These are phyloP conservation scores for Botrytis squamosa DNA, from an alignment of 2,329 filamentous ascomycete species.

Conservation along the genomic window DNA sequence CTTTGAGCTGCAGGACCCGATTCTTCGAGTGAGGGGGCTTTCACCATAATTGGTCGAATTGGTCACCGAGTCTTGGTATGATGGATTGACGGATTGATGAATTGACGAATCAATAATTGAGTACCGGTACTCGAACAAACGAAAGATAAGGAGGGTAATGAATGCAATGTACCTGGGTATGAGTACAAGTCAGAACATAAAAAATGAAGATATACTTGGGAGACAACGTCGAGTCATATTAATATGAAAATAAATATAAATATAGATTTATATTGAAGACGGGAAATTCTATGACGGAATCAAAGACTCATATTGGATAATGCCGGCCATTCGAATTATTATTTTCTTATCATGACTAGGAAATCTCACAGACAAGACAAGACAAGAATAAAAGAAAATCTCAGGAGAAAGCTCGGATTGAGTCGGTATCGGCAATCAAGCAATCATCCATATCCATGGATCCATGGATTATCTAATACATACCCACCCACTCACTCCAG, in stretches of 20 bases:
- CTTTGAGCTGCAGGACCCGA: background rate
- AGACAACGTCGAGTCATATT: background rate
- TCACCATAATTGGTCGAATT: background rate
- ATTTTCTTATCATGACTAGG: background rate
- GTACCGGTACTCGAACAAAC: background rate
- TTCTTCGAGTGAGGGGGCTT: background rate
- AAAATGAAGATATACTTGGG: background rate
- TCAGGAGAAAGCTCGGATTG: constrained; percentile 7
- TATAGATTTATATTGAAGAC: no score
- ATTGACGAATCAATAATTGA: background rate
- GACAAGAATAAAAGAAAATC: background rate
- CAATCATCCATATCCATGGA: background rate
- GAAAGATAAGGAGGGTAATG: background rate
- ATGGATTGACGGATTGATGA: background rate
- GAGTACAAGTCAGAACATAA: background rate
- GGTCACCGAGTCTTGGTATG: background rate
- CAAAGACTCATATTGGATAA: background rate
- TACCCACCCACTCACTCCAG: background rate
- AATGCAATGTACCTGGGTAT: background rate
- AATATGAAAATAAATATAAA: no score
- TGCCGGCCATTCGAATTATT: background rate
- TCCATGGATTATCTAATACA: background rate
- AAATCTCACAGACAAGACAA: background rate
- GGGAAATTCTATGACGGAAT: background rate
- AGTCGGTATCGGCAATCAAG: background rate